Evolutionary conservation across 768 basidiomycete genomes (phyloP).

Genomic region (Hysterangium stoloniferum): DNA sequence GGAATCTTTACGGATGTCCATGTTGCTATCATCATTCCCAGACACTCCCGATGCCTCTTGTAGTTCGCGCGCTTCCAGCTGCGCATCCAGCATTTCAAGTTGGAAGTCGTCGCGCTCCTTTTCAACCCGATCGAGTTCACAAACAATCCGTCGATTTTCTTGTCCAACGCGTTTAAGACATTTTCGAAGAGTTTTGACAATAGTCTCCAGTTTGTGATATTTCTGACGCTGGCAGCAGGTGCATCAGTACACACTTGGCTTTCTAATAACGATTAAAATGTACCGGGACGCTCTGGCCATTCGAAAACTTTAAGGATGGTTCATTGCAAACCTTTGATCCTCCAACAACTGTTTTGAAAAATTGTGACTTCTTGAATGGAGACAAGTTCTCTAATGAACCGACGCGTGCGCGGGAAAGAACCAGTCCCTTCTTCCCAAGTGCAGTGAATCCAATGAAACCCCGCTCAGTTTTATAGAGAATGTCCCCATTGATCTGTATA

Average conservation of each 20-base stretch:
- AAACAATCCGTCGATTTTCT: neutral
- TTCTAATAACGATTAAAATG: too few relatives aligned
- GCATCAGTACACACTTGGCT: too few relatives aligned
- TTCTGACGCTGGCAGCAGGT: too few relatives aligned
- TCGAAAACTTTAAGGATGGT: too few relatives aligned
- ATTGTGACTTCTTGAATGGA: neutral
- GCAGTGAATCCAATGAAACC: neutral
- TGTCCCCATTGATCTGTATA: neutral
- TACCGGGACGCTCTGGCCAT: too few relatives aligned
- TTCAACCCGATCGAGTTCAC: neutral
- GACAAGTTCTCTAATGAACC: neutral
- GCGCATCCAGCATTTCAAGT: neutral
- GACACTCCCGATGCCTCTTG: too few relatives aligned
- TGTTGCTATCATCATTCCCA: too few relatives aligned
- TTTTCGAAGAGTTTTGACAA: neutral
- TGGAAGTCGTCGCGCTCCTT: neutral
- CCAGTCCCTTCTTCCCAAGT: neutral
- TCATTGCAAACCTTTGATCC: neutral
- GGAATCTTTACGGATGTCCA: too few relatives aligned
- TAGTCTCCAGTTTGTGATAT: neutral
- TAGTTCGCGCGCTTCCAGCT: too few relatives aligned
- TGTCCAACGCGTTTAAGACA: neutral
- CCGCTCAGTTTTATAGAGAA: neutral
- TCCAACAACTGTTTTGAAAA: neutral
- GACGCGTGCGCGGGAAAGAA: neutral